Percentiles rank a stretch among this genome's conserved stretches.
Evolutionary conservation across 192 early-diverging fungal species (phyloP).

Genomic region (Phycomyces blakesleeanus): DNA sequence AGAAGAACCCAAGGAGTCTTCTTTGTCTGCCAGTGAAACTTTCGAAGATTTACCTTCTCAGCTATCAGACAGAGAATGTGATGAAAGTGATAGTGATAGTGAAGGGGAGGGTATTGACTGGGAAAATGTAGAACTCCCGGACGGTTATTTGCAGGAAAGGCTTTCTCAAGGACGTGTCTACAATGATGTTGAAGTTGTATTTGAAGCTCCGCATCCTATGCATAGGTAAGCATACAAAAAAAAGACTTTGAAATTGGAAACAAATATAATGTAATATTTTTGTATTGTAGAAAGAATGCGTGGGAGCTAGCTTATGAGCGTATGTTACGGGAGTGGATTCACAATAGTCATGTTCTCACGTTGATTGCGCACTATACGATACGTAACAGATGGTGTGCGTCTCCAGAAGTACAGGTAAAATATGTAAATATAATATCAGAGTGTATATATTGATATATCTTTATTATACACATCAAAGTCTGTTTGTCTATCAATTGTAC

Average conservation of each 20-base stretch:
- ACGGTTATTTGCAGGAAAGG: background rate
- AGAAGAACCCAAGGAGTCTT: too few relatives aligned
- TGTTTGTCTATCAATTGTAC: constrained; percentile 37
- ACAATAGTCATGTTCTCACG: constrained; percentile 58
- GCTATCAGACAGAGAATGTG: background rate
- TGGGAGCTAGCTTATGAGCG: constrained; percentile 52
- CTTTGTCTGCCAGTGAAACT: too few relatives aligned
- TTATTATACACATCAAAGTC: constrained; percentile 2
- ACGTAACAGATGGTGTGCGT: constrained; percentile 58
- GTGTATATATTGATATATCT: background rate
- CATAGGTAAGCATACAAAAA: constrained; percentile 12
- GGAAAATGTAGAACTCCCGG: constrained; percentile 41
- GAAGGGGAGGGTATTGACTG: constrained; percentile 42
- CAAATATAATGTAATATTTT: background rate
- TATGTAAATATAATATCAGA: background rate
- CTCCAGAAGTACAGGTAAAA: constrained; percentile 37
- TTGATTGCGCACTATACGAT: constrained; percentile 49
- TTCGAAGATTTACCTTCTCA: background rate
- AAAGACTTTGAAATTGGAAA: background rate
- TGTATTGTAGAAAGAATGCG: constrained; percentile 23
- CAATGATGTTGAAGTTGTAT: constrained; percentile 35
- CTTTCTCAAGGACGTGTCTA: constrained; percentile 15
- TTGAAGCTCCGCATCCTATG: constrained; percentile 15
- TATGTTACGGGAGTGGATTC: constrained; percentile 46
- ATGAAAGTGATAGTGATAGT: constrained; percentile 12